Percentiles rank a stretch among this genome's conserved stretches.
Conservation (phyloP, 768 basidiomycete species). For the Piloderma croceum region DNA sequence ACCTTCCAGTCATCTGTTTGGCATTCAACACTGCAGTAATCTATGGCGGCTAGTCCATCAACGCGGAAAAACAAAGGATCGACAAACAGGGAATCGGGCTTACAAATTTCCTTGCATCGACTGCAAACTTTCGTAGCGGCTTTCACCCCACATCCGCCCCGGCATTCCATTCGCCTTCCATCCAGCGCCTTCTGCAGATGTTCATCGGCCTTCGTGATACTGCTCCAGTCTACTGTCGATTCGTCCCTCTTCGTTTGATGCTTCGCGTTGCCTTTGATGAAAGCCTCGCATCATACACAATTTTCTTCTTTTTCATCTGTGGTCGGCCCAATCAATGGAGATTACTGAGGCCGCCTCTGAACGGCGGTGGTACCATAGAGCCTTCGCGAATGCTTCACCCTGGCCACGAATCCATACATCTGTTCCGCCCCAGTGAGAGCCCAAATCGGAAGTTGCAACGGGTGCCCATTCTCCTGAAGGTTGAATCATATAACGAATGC, state of each 20-base stretch:
- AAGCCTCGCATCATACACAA: slow-evolving; percentile 9
- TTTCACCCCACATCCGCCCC: slow-evolving; percentile 21
- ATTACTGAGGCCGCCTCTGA: slow-evolving; percentile 9
- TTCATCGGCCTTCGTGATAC: too few relatives aligned
- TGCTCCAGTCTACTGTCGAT: too few relatives aligned
- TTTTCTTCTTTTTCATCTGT: slow-evolving; percentile 14
- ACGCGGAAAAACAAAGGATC: background rate
- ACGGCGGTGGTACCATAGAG: slow-evolving; percentile 18
- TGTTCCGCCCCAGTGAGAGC: slow-evolving; percentile 15
- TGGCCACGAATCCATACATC: slow-evolving; percentile 20
- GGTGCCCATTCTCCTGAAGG: slow-evolving; percentile 18
- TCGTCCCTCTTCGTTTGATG: slow-evolving; percentile 2
- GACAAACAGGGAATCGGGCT: slow-evolving; percentile 1
- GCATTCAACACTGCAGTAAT: slow-evolving; percentile 19
- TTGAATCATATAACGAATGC: slow-evolving; percentile 8
- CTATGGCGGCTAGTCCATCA: too few relatives aligned
- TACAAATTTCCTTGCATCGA: slow-evolving; percentile 18
- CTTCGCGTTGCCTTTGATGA: slow-evolving; percentile 1
- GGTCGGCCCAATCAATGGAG: slow-evolving; percentile 19
- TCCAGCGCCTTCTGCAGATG: slow-evolving; percentile 5
- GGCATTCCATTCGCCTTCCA: slow-evolving; percentile 12
- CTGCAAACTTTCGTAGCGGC: slow-evolving; percentile 17
- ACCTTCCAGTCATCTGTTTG: slow-evolving; percentile 23
- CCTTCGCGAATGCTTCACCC: slow-evolving; percentile 18
- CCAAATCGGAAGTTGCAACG: slow-evolving; percentile 16